Evolutionary conservation across 1,284 basidiomycete species (phyloP).

Genomic region (Fomitopsis betulina): DNA sequence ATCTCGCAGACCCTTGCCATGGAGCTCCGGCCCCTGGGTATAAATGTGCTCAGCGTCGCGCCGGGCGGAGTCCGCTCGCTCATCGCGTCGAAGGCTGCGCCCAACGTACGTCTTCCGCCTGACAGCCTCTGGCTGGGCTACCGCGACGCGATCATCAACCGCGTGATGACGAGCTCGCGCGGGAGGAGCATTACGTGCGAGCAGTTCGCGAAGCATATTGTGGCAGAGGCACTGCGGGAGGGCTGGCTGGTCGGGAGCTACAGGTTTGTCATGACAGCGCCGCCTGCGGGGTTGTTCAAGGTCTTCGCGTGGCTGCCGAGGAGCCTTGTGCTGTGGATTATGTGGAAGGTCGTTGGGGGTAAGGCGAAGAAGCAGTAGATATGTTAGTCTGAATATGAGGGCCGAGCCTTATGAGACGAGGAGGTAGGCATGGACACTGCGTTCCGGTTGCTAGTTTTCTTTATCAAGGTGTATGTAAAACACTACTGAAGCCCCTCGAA

Average conservation of each 20-base stretch:
- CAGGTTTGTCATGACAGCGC: background rate
- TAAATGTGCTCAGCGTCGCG: slow-evolving; percentile 20
- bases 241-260: background rate
- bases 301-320: background rate
- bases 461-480: no score
- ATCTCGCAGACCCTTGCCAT: slow-evolving; percentile 27
- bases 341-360: background rate
- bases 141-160: background rate
- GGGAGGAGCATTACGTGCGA: background rate
- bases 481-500: no score
- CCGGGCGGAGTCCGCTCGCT: slow-evolving; percentile 23
- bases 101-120: background rate
- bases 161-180: background rate
- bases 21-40: slow-evolving; percentile 28
- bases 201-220: background rate
- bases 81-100: slow-evolving; percentile 11
- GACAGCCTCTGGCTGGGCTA: background rate
- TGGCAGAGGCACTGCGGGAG: background rate
- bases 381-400: background rate
- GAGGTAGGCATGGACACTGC: no score
- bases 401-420: no score
- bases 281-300: background rate
- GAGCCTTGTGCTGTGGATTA: background rate
- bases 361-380: background rate
- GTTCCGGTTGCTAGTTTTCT: no score